Evolutionary conservation across 2,329 filamentous ascomycete genomes (phyloP), one percentile per base, ranked within the genome.

Genomic region (Calonectria henricotiae): DNA sequence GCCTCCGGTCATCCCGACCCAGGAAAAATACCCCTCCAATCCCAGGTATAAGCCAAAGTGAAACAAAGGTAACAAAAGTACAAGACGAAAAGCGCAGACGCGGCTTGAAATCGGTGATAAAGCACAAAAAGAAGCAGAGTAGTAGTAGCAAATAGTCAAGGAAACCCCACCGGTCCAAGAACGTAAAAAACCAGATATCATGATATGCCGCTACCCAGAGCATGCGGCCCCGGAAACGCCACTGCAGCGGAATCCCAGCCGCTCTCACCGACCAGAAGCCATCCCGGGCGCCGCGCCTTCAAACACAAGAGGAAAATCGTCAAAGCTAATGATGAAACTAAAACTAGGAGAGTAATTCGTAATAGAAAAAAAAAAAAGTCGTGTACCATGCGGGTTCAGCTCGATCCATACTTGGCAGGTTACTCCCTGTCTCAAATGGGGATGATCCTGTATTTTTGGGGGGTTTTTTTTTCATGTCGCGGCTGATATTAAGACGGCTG

Each of bases 221-320:
- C 63, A 67, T 68, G 68, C 65, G 64, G 68, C 55, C 70, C 68
- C 66, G 62, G 55, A 74, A 77, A 77, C 74, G 75, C 75, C 75
- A 73, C 69, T 70, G 47, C 69, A 62, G 75, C 75, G 75, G 75
- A 73, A 72, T 74, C 74, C 80, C 74, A 80, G 79, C 78, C 80
- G 80, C 81, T 83, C 80, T 82, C 82, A 82, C 82, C 79, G 79
- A 82, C 79, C 75, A 79, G 76, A 80, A 78, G 74, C 74, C 74
- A 72, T 66, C 71, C 77, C 75, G 69, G 76, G 76, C 79, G 74
- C 77, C 75, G 73, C 72, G 76, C 78, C 75, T 70, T 73, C 69
- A 73, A 74, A 69, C 27, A 67, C 55, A 68, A 58, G 73, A 73
- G 68, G 30, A 70, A 61, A 70, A 58, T 71, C 67, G 63, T 62